phyloP scores from a whole-genome alignment of 202 grass and related monocot species.

The Panicum hallii region DNA sequence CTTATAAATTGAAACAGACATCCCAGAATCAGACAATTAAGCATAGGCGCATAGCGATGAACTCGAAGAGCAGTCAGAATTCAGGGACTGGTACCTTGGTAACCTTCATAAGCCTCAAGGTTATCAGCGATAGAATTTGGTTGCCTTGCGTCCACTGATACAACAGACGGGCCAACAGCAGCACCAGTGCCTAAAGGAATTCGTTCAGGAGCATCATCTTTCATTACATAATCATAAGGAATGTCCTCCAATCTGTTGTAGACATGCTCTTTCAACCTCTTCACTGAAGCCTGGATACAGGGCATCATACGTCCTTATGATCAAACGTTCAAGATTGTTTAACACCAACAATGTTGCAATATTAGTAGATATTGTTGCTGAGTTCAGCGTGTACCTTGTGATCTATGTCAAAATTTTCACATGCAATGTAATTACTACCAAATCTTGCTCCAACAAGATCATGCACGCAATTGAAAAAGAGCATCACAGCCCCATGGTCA shows the following conservation, averaged over 20 bases:
- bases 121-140: not conserved
- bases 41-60: not conserved
- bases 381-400: conserved; percentile 18
- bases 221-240: conserved; percentile 1
- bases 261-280: conserved; percentile 5
- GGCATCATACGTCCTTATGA: not conserved
- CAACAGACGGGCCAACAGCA: not conserved
- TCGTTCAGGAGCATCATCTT: not conserved
- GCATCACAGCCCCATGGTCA: not conserved
- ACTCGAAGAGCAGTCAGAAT: not conserved
- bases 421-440: not conserved
- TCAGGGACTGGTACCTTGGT: not conserved
- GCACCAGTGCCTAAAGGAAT: not conserved
- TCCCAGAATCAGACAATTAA: not conserved
- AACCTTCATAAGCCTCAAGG: not conserved
- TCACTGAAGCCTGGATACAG: not conserved
- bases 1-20: not conserved
- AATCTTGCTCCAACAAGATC: conserved; percentile 5
- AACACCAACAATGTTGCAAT: not conserved
- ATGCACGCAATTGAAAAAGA: conserved; percentile 28
- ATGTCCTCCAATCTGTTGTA: not conserved
- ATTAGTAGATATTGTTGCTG: not conserved
- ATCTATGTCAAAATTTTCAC: not conserved
- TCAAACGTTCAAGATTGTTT: not conserved
- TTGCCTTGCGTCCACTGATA: not conserved